Evolutionary conservation across 2,329 filamentous ascomycete genomes (phyloP), one percentile per base, ranked within the genome.

Genomic region (Talaromyces marneffei): DNA sequence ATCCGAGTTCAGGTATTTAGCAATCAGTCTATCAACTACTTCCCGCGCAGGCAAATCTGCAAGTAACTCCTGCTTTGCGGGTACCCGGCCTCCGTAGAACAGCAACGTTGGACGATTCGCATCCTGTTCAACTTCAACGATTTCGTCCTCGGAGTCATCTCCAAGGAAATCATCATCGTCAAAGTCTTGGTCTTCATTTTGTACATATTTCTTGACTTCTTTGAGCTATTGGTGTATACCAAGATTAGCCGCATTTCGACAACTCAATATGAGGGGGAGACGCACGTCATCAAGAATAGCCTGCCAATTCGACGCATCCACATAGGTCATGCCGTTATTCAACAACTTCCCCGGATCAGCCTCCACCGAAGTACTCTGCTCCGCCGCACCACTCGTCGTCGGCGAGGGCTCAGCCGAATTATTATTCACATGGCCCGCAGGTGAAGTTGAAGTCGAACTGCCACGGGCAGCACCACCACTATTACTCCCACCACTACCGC

Each of bases 251-350:
- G 20, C 6, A 29, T 14, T 10, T 54, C 20, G 10, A 20, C 16
- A n/a, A 40, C 8, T n/a, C 35, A 14, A n/a, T n/a, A n/a, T n/a
- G 5, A 10, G 9, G 7, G 35, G 5, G 18, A 6, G n/a, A n/a
- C 71, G 40, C 40, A 75, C 72, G 67, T 75, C 72, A 62, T 73
- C 71, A 10, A 75, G 62, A 50, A 75, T 73, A 23, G 71, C 71
- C 42, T 69, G 70, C 72, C 72, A 75, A 59, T 75, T 70, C n/a
- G 70, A 69, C 39, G 70, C 67, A 57, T 75, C 72, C 40, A 75
- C 71, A 63, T 75, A 75, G 10, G 67, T 75, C 7, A 70, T 73
- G 4, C 69, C 71, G 16, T 59, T 23, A 6, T 73, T 68, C 2
- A 75, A 52, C 27, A 75, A 53, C 42, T 67, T 74, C 3, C 73